These are phyloP conservation scores for Microdochium bolleyi DNA, from an alignment of 2,329 filamentous ascomycete genomes.

Conservation along the genomic window DNA sequence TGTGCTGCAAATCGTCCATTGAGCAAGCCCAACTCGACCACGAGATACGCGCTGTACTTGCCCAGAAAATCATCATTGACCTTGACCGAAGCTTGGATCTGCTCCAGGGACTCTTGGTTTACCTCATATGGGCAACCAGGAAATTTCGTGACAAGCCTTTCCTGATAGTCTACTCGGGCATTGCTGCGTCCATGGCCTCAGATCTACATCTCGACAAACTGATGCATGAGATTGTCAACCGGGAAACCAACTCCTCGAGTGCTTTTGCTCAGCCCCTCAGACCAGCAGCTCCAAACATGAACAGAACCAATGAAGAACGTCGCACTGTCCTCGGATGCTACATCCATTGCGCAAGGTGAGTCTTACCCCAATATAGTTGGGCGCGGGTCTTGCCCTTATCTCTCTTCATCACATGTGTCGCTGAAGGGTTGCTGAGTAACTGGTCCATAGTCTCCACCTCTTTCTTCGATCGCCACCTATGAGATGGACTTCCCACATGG, in stretches of 20 bases:
- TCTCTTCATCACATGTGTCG: not conserved
- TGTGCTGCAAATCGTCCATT: slow-evolving; percentile 19
- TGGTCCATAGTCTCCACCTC: not conserved
- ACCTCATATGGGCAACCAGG: slow-evolving; percentile 33
- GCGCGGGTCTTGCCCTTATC: no score
- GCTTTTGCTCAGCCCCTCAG: not conserved
- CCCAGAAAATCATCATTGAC: slow-evolving; percentile 36
- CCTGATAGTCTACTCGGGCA: slow-evolving; percentile 31
- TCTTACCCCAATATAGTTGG: no score
- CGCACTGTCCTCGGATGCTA: slow-evolving; percentile 10
- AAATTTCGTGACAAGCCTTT: slow-evolving; percentile 28
- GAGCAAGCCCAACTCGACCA: slow-evolving; percentile 13
- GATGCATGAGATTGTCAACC: not conserved
- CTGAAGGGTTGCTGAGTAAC: not conserved
- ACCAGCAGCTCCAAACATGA: not conserved
- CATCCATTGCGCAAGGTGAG: slow-evolving; percentile 1
- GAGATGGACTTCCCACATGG: slow-evolving; percentile 50
- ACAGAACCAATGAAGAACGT: slow-evolving; percentile 10
- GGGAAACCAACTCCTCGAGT: not conserved
- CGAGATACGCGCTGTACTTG: slow-evolving; percentile 32
- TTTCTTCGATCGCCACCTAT: slow-evolving; percentile 23
- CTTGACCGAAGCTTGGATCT: slow-evolving; percentile 43
- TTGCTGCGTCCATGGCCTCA: slow-evolving; percentile 33
- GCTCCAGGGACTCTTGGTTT: slow-evolving; percentile 39
- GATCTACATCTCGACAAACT: slow-evolving; percentile 36